Evolutionary conservation across 352 stramenopile genomes (phyloP), one percentile per base, ranked within the genome.

Genomic region (Globisporangium splendens): DNA sequence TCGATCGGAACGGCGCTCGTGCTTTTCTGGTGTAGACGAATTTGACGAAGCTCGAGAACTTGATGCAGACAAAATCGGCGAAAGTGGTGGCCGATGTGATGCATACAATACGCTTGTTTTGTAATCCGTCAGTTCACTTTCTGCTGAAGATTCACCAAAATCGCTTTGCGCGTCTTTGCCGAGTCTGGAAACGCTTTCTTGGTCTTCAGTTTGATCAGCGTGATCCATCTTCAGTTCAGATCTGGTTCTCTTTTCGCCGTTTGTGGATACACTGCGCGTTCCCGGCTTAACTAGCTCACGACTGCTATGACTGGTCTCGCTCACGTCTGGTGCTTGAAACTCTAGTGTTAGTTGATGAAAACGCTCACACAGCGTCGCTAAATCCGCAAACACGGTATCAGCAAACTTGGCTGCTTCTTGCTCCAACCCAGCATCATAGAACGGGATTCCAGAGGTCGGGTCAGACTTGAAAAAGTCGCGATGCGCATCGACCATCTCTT

Each of bases 401-500:
- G 75, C 68, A 35, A 81, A 65, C 18, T 56, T 42, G 31, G 77
- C 69, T 0, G 66, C 68, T 48, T 90, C 64, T 13, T 62, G 10
- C 1, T 71, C 61, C 2, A 67, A 46, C 1, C 62, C 41, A 0
- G 13, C 7, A 14, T 80, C 62, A 28, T 72, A 73, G 0, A 72
- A 38, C 0, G 77, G 75, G 0, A 65, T 62, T 0, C 75, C 75
- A 2, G 71, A 80, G 2, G 69, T 65, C 39, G 66, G 68, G 55
- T 90, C 73, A 0, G 65, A 68, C 54, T 78, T 77, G 65, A 90
- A 90, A 8, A 84, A 63, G 10, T 83, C 77, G 2, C 77, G 73
- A 50, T 87, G 80, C 8, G 69, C 47, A 24, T 88, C 80, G 1
- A 87, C 72, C 75, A 90, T 84, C 21, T 90, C 76, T 39, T 90